A percentile compares a stretch with the other conserved stretches of the same genome.
phyloP scores from a whole-genome alignment of 305 asterid genomes.

The Solanum hybrid region DNA sequence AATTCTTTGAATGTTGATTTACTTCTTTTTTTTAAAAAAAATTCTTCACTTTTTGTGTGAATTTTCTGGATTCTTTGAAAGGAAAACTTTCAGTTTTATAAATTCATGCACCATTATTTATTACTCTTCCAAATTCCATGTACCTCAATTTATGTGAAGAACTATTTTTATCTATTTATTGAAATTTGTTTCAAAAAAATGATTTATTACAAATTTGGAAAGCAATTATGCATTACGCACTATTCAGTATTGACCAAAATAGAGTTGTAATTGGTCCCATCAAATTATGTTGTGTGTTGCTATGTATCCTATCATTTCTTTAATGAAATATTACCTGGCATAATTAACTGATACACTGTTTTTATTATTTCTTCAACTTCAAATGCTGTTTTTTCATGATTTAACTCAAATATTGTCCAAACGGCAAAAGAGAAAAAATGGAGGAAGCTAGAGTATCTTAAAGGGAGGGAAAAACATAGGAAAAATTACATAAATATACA shows the following conservation, averaged over 20 bases:
- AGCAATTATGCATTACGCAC: neutral
- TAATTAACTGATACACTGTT: neutral
- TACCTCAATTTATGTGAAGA: neutral
- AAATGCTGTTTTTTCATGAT: neutral
- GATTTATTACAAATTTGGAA: neutral
- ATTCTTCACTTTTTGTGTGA: neutral
- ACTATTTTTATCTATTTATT: neutral
- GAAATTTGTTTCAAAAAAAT: neutral
- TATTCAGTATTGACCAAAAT: neutral
- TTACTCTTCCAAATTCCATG: neutral
- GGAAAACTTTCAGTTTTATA: neutral
- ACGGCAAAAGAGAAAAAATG: neutral
- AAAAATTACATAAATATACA: no score
- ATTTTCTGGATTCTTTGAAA: neutral
- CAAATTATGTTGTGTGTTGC: neutral
- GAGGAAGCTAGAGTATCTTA: neutral
- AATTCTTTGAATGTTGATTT: neutral
- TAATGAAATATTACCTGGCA: neutral
- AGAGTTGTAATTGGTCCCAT: neutral
- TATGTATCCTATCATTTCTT: neutral
- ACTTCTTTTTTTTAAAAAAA: neutral
- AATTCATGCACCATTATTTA: neutral
- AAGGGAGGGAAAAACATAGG: neutral
- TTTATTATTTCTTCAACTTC: neutral
- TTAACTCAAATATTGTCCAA: neutral